phyloP scores from a whole-genome alignment of 2,329 filamentous ascomycete genomes.

The Colletotrichum musae region DNA sequence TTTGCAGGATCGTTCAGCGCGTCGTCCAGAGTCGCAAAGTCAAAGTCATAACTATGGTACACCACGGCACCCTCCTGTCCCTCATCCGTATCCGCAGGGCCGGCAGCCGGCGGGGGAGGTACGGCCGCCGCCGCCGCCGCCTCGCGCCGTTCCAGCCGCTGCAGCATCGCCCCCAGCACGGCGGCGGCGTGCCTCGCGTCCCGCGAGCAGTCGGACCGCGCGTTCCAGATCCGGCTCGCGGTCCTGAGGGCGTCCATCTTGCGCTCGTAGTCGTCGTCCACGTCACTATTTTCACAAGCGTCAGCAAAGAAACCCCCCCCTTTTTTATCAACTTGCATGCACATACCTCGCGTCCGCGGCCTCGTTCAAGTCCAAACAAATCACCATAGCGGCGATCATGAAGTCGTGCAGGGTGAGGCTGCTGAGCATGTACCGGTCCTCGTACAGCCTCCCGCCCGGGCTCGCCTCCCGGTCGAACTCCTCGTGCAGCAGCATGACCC shows the following conservation, averaged over 20 bases:
- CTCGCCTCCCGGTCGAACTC: slow-evolving; percentile 62
- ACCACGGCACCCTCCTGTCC: slow-evolving; percentile 5
- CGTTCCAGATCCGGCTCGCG: slow-evolving; percentile 60
- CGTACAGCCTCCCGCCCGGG: slow-evolving; percentile 65
- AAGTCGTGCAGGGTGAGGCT: slow-evolving; percentile 70
- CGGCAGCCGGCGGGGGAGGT: no score
- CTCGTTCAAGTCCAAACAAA: slow-evolving; percentile 66
- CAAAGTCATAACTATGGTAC: slow-evolving; percentile 47
- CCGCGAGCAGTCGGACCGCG: slow-evolving; percentile 53
- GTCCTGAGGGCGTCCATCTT: slow-evolving; percentile 55
- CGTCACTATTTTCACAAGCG: slow-evolving; percentile 36
- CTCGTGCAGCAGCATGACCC: slow-evolving; percentile 61
- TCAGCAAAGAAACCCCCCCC: slow-evolving; percentile 36
- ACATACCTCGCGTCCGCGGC: slow-evolving; percentile 55
- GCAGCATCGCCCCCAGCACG: slow-evolving; percentile 58
- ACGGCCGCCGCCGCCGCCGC: slow-evolving; percentile 38
- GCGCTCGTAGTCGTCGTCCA: slow-evolving; percentile 48
- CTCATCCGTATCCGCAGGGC: no score
- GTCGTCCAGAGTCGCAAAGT: slow-evolving; percentile 54
- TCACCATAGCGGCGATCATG: slow-evolving; percentile 71
- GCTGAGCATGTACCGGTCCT: slow-evolving; percentile 68
- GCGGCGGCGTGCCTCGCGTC: slow-evolving; percentile 60
- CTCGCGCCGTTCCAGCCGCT: slow-evolving; percentile 37
- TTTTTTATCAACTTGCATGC: not conserved
- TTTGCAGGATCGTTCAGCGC: slow-evolving; percentile 52